Percentiles rank a stretch among this genome's conserved stretches.
Conservation (phyloP, 2,329 filamentous ascomycete species). For the Falciphora oryzae region DNA sequence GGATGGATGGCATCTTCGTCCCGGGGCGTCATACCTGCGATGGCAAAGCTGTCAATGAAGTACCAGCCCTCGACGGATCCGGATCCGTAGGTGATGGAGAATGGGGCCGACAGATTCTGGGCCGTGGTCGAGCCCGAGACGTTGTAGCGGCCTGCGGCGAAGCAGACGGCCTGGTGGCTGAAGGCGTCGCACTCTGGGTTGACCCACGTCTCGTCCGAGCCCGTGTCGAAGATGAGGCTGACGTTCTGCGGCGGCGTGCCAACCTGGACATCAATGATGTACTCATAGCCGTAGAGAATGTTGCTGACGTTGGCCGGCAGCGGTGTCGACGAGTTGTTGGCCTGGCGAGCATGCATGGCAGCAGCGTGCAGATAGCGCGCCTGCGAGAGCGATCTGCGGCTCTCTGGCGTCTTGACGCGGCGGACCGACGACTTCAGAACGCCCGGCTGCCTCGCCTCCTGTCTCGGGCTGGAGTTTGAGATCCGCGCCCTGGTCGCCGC, state of each 20-base stretch:
- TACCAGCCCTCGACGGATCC: slow-evolving; percentile 15
- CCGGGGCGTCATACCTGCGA: slow-evolving; percentile 11
- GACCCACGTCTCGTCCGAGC: slow-evolving; percentile 37
- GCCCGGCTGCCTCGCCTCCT: neutral
- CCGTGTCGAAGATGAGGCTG: slow-evolving; percentile 35
- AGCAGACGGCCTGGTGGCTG: slow-evolving; percentile 15
- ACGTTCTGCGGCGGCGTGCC: slow-evolving; percentile 32
- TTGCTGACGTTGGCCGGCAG: slow-evolving; percentile 5
- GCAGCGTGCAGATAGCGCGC: neutral
- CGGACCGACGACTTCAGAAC: slow-evolving; percentile 2
- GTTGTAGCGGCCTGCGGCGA: slow-evolving; percentile 14
- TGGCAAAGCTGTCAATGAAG: slow-evolving; percentile 14
- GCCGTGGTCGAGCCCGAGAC: slow-evolving; percentile 14
- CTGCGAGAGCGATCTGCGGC: neutral
- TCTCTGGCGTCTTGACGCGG: slow-evolving; percentile 1
- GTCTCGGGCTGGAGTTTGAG: too few species aligned
- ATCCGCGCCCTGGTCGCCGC: too few species aligned
- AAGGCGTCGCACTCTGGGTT: slow-evolving; percentile 16
- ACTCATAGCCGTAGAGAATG: slow-evolving; percentile 9
- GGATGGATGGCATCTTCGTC: neutral
- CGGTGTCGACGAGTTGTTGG: neutral
- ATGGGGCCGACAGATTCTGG: slow-evolving; percentile 13
- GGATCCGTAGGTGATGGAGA: slow-evolving; percentile 17
- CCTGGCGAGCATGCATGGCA: neutral
- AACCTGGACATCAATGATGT: slow-evolving; percentile 15